Base-by-base conservation (phyloP, 2,329 filamentous ascomycete species). In the Pseudocercospora crystallina region DNA sequence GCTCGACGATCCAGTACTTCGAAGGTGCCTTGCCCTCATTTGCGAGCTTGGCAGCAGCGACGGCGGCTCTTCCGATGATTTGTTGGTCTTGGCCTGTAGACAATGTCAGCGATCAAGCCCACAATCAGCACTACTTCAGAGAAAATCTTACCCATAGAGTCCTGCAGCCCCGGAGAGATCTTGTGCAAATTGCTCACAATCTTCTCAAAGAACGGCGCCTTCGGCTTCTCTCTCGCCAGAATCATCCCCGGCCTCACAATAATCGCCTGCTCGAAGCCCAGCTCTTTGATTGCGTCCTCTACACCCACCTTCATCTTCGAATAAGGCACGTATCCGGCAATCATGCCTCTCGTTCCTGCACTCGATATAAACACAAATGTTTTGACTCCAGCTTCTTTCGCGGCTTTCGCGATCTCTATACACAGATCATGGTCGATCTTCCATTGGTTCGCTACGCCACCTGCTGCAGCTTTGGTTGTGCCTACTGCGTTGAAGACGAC, bases 391-490 rank as follows among this genome's bases (percentile, higher is more conserved):
- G 67, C 67, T 10, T 59, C 60, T 48, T 70, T 71, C 29, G 69
- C 68, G 20, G 67, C 68, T 44, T 60, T 58, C 9, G 68, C 69
- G 29, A 64, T 68, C 45, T 69, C 67, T 8, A 71, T 57, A 43
- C 63, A 67, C 31, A 66, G 45, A 48, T 71, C 69, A 48, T 71
- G 68, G 53, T 71, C 69, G 47, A 71, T 70, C 45, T 65, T 67
- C 65, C 67, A 67, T 50, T 71, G 69, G 10, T 69, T 65, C 41
- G 62, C 51, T 34, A 70, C 37, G 10, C 67, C 61, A 1, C 69
- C 69, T 3, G 69, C 69, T 15, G 58, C 53, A 3, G 65, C 65
- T 34, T 54, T 53, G 2, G 68, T 71, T 9, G 69, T 71, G 26
- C 69, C 69, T 8, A 71, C 62, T 5, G 68, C 58, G 26, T 60